Conservation (phyloP, 257 asterid genomes). For the Primulina tabacum region DNA sequence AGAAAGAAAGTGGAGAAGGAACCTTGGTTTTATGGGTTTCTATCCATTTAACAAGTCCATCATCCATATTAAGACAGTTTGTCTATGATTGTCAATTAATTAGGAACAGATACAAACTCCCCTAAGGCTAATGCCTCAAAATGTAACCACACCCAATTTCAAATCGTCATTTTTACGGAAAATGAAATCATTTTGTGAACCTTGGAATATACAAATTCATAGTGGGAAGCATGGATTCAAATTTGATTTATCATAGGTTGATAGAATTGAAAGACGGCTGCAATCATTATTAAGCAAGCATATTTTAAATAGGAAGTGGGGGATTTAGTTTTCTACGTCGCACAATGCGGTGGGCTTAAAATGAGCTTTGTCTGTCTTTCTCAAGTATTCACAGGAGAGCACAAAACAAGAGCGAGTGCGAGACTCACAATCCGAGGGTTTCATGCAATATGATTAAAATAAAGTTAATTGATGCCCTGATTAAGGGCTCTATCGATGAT, state of each 20-base stretch:
- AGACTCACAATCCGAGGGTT: neutral
- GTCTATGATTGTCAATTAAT: too few relatives aligned
- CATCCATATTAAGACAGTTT: too few relatives aligned
- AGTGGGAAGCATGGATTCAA: neutral
- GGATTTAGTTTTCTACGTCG: neutral
- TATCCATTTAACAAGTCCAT: too few relatives aligned
- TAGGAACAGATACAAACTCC: too few relatives aligned
- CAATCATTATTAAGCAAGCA: conserved; percentile 8
- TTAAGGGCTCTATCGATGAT: neutral
- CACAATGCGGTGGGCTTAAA: neutral
- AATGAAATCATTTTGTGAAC: neutral
- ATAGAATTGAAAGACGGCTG: neutral
- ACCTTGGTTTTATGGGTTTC: too few relatives aligned
- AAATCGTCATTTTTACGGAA: neutral
- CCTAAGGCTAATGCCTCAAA: too few relatives aligned
- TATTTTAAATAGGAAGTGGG: neutral
- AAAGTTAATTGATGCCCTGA: neutral
- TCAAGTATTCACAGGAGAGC: too few relatives aligned
- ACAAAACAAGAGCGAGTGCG: too few relatives aligned
- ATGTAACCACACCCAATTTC: neutral
- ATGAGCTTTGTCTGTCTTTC: neutral
- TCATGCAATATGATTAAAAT: neutral
- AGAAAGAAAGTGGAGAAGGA: too few relatives aligned
- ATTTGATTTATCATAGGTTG: neutral
- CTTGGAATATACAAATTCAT: too few relatives aligned